phyloP scores from a whole-genome alignment of 139 green algal genomes.

The Chlamydomonas eustigma region DNA sequence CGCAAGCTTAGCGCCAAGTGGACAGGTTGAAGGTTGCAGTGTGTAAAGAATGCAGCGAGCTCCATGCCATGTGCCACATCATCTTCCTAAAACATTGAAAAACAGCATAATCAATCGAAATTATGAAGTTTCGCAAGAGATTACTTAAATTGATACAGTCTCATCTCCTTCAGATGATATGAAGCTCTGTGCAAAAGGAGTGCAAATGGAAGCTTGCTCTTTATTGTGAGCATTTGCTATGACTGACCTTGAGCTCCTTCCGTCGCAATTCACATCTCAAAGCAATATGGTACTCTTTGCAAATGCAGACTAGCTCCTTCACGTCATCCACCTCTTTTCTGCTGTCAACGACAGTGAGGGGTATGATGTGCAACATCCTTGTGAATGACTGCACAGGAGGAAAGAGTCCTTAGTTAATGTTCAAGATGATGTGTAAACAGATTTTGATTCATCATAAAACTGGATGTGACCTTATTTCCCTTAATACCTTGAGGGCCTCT shows the following conservation, averaged over 20 bases:
- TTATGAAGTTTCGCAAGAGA: no score
- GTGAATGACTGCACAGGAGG: constrained; percentile 70
- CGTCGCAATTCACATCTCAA: constrained; percentile 88
- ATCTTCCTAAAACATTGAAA: constrained; percentile 49
- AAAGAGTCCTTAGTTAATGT: no score
- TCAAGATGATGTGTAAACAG: no score
- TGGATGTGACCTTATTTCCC: no score
- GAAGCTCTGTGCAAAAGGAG: no score
- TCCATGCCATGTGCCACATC: constrained; percentile 76
- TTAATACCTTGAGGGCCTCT: constrained; percentile 77
- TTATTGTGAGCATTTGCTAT: no score
- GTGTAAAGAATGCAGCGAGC: constrained; percentile 98
- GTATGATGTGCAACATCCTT: constrained; percentile 85
- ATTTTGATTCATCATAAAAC: no score
- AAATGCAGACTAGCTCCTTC: constrained; percentile 92
- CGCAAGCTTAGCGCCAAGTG: constrained; percentile 85
- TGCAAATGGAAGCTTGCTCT: no score
- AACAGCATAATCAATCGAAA: no score
- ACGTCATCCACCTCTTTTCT: constrained; percentile 77
- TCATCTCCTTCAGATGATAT: no score
- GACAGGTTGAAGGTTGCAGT: constrained; percentile 85
- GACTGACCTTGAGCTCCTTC: constrained; percentile 57
- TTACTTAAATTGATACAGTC: no score
- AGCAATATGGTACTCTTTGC: constrained; percentile 90
- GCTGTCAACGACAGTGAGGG: constrained; percentile 85